Evolutionary conservation across 2,329 filamentous ascomycete species (phyloP), one percentile per base, ranked within the genome.

Genomic region (Shiraia sp.): DNA sequence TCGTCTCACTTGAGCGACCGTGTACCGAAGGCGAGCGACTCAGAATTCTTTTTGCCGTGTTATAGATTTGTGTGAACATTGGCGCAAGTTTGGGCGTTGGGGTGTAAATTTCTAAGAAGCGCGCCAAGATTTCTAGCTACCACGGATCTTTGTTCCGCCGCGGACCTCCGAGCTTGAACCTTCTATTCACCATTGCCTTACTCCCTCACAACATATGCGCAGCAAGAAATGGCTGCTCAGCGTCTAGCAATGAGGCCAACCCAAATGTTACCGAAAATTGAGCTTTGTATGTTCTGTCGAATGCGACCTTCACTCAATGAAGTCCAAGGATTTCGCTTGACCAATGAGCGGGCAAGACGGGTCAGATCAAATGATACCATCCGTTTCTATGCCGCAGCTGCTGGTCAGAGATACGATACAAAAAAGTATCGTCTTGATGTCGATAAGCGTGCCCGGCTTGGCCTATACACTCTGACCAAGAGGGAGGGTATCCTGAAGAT

Each of bases 21-120:
- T 59, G 62, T 29, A 42, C 47, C 10, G 65, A 67, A 24, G 63
- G 61, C 19, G 59, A 63, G 29, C 63, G 61, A 34, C 55, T 60
- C 26, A 68, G 43, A 29, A 64, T 55, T 46, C 55, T 51, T 49
- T 53, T 59, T 36, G 65, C 61, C 15, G 53, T 59, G 42, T 56
- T 52, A 43, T 62, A 53, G 40, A 66, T 53, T 46, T 56, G 55
- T 37, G 58, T 48, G 37, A 69, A 63, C 66, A 69, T 69, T 30
- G 51, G 36, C 30, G 41, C 13, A 15, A 12, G 10, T 40, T 35
- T 32, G 47, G 41, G 38, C 46, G 42, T 34, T 37, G 40, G 31
- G 32, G 27, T 32, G 22, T 45, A 49, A 37, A 55, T 48, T 47
- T 58, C 58, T 57, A 61, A 49, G 44, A 42, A 22, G 19, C 47